Evolutionary conservation across 2,329 filamentous ascomycete species (phyloP).

Genomic region (Dactylellina haptotyla): DNA sequence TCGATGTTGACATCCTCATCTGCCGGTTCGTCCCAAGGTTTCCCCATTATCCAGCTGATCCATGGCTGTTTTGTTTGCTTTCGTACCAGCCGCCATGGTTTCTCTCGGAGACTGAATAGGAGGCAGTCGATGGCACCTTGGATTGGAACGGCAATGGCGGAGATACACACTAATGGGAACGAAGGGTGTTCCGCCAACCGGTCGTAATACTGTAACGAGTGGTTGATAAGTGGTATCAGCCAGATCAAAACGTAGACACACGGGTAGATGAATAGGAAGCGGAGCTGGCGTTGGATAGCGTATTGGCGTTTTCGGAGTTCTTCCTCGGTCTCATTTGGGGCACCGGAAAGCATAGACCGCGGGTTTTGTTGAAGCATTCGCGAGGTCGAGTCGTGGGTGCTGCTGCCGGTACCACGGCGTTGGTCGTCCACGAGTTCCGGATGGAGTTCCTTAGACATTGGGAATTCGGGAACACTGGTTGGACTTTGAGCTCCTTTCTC

Average conservation of each 20-base stretch:
- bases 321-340: slow-evolving; percentile 21
- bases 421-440: neutral
- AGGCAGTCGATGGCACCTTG: slow-evolving; percentile 75
- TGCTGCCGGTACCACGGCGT: slow-evolving; percentile 26
- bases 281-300: slow-evolving; percentile 72
- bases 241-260: slow-evolving; percentile 77
- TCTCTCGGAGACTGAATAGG: slow-evolving; percentile 76
- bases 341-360: neutral
- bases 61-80: slow-evolving; percentile 56
- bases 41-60: slow-evolving; percentile 26
- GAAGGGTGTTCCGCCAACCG: slow-evolving; percentile 66
- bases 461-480: no score
- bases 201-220: slow-evolving; percentile 71
- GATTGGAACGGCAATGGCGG: slow-evolving; percentile 69
- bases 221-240: slow-evolving; percentile 75
- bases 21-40: slow-evolving; percentile 35
- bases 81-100: slow-evolving; percentile 73
- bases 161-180: slow-evolving; percentile 68
- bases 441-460: no score
- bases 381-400: slow-evolving; percentile 28
- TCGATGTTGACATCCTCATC: slow-evolving; percentile 37
- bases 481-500: no score
- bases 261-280: slow-evolving; percentile 80
- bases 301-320: slow-evolving; percentile 55
- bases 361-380: slow-evolving; percentile 10